Evolutionary conservation across 2,329 filamentous ascomycete species (phyloP).

Genomic region (Xylaria sp.): DNA sequence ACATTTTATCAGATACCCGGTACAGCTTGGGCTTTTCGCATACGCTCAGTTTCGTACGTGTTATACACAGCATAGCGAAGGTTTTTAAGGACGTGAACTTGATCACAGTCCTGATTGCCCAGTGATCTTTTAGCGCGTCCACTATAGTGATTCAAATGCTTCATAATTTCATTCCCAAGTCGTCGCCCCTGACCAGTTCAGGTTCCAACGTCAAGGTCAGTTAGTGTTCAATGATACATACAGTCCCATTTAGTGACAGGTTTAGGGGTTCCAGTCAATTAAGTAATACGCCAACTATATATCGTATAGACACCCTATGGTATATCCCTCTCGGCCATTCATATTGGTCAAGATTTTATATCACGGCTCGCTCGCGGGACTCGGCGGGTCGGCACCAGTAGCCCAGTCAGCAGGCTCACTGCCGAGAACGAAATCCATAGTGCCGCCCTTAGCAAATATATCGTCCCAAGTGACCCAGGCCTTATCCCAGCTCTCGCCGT

Average conservation of each 20-base stretch:
- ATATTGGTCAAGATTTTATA: neutral
- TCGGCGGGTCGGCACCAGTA: conserved; percentile 65
- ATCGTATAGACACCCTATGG: neutral
- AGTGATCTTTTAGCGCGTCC: too few relatives aligned
- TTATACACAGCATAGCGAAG: conserved; percentile 23
- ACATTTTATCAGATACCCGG: conserved; percentile 33
- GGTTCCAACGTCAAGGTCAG: too few relatives aligned
- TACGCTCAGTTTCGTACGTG: conserved; percentile 11
- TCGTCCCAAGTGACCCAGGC: conserved; percentile 71
- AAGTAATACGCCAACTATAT: neutral
- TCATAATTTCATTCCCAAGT: too few relatives aligned
- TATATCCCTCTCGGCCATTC: neutral
- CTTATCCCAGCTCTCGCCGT: conserved; percentile 66
- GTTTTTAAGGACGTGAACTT: conserved; percentile 15
- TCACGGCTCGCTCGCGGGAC: conserved; percentile 55
- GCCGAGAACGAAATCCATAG: conserved; percentile 69
- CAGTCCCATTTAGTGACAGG: too few relatives aligned
- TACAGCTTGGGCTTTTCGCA: conserved; percentile 21
- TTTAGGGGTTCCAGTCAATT: too few relatives aligned
- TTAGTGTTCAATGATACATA: too few relatives aligned
- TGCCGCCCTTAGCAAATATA: conserved; percentile 67
- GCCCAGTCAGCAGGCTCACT: conserved; percentile 58
- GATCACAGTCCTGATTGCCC: neutral
- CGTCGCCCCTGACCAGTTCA: too few relatives aligned
- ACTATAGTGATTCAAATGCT: too few relatives aligned